Conservation (phyloP, 257 asterid species). For the Gardenia jasminoides region DNA sequence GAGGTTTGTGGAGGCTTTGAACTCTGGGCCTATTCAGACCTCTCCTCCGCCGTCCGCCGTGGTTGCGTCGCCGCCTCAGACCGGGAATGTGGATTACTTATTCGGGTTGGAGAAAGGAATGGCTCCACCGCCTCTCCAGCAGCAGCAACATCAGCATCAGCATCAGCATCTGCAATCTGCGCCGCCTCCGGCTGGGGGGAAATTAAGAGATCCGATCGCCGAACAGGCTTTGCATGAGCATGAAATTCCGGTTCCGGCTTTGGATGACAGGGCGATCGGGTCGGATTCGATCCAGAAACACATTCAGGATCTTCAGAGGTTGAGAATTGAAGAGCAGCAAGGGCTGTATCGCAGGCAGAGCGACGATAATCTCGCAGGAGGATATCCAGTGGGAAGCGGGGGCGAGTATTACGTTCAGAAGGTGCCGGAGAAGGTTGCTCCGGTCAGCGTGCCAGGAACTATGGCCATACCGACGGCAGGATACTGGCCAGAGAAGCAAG, state of each 20-base stretch:
- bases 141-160: conserved; percentile 33
- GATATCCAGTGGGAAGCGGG: conserved; percentile 45
- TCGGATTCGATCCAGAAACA: conserved; percentile 94
- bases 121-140: conserved; percentile 38
- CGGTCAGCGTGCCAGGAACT: conserved; percentile 40
- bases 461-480: conserved; percentile 27
- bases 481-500: conserved; percentile 69
- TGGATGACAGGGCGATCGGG: conserved; percentile 51
- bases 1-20: conserved; percentile 86
- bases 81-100: conserved; percentile 53
- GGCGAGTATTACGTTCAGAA: conserved; percentile 59
- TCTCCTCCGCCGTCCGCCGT: conserved; percentile 38
- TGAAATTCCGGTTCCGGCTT: conserved; percentile 34
- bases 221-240: conserved; percentile 26
- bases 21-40: conserved; percentile 68
- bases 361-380: conserved; percentile 56
- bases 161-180: conserved; percentile 18
- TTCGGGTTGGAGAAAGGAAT: conserved; percentile 69
- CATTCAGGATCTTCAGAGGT: conserved; percentile 85
- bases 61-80: conserved; percentile 30
- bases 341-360: conserved; percentile 47
- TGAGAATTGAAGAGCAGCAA: conserved; percentile 77
- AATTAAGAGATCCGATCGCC: conserved; percentile 23
- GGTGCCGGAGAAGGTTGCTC: conserved; percentile 51
- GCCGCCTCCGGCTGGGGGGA: conserved; percentile 11